phyloP scores from a whole-genome alignment of 306 rosid genomes.

The Ceratonia siliqua region DNA sequence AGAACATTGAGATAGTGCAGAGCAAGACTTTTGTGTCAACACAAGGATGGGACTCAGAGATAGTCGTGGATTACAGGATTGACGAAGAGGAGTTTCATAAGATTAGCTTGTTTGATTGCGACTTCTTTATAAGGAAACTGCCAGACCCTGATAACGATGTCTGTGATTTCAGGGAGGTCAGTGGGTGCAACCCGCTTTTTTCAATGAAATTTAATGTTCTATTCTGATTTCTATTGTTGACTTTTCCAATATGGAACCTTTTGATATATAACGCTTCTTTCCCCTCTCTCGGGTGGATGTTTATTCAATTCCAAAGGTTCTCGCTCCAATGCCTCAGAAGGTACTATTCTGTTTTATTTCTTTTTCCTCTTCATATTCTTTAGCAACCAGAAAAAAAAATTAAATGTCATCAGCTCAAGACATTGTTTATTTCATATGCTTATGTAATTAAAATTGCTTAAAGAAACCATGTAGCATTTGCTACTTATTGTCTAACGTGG shows the following conservation, averaged over 20 bases:
- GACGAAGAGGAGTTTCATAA: constrained; percentile 91
- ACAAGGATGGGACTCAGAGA: constrained; percentile 84
- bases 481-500: neutral
- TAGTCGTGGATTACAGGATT: constrained; percentile 78
- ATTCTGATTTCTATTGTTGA: neutral
- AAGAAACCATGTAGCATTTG: neutral
- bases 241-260: neutral
- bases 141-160: constrained; percentile 89
- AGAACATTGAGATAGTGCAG: constrained; percentile 59
- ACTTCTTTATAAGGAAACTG: constrained; percentile 84
- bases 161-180: constrained; percentile 89
- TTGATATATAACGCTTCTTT: neutral
- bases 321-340: constrained; percentile 96
- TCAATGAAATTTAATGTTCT: neutral
- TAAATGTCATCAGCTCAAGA: neutral
- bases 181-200: neutral
- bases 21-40: constrained; percentile 73
- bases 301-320: constrained; percentile 83
- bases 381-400: neutral
- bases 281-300: constrained; percentile 57
- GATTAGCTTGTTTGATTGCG: constrained; percentile 74
- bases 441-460: neutral
- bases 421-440: neutral
- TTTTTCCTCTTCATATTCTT: no score
- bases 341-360: constrained; percentile 30